Conservation (phyloP, 2,329 filamentous ascomycete genomes). For the Elsinoe batatas region DNA sequence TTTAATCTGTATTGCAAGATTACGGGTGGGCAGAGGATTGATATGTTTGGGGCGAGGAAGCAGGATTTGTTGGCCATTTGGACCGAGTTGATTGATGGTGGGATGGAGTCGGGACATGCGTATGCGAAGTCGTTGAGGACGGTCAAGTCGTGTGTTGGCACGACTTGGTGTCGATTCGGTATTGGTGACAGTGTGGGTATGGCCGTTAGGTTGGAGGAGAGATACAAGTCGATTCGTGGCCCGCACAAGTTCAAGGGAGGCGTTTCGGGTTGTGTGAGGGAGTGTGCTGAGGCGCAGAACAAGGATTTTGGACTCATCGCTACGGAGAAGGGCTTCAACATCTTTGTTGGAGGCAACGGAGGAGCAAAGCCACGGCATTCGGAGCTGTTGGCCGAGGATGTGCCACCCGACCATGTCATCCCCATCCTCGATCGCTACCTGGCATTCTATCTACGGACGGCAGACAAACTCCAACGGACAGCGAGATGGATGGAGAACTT, state of each 20-base stretch:
- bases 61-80: slow-evolving; percentile 77
- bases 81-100: slow-evolving; percentile 67
- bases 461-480: slow-evolving; percentile 80
- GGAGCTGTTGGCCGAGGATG: slow-evolving; percentile 77
- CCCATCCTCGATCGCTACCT: slow-evolving; percentile 81
- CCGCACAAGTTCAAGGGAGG: slow-evolving; percentile 90
- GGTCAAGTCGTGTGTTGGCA: slow-evolving; percentile 85
- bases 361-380: slow-evolving; percentile 76
- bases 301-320: slow-evolving; percentile 92
- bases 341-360: slow-evolving; percentile 83
- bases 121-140: slow-evolving; percentile 84
- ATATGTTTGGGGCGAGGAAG: slow-evolving; percentile 86
- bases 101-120: slow-evolving; percentile 83
- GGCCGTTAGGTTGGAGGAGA: slow-evolving; percentile 77
- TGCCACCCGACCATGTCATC: slow-evolving; percentile 70
- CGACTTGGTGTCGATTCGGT: slow-evolving; percentile 83
- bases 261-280: slow-evolving; percentile 81
- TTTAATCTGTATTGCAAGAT: slow-evolving; percentile 85
- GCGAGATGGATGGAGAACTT: slow-evolving; percentile 79
- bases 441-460: slow-evolving; percentile 88
- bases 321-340: slow-evolving; percentile 86
- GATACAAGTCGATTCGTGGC: slow-evolving; percentile 81
- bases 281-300: slow-evolving; percentile 85
- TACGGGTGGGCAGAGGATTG: slow-evolving; percentile 82
- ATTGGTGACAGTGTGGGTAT: slow-evolving; percentile 86